A percentile compares a stretch with the other conserved stretches of the same genome.
Conservation (phyloP, 2,329 filamentous ascomycete genomes). For the Pseudogymnoascus sp. region DNA sequence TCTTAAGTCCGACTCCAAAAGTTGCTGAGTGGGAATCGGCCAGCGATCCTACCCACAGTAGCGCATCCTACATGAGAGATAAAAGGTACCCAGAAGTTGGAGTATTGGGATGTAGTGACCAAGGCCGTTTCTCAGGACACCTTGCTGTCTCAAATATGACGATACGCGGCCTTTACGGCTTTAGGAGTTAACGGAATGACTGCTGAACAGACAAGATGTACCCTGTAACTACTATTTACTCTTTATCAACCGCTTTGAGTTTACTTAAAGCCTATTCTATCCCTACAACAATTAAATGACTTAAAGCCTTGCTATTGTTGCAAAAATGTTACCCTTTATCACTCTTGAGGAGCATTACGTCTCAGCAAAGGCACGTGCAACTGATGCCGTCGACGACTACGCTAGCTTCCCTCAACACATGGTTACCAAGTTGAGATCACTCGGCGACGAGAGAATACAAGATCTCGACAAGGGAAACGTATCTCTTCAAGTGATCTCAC, state of each 20-base stretch:
- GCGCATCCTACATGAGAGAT: background rate
- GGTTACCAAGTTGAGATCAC: constrained; percentile 19
- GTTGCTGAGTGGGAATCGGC: background rate
- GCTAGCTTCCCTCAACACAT: constrained; percentile 23
- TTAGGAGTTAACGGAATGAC: background rate
- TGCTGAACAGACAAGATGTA: background rate
- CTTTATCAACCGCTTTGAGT: background rate
- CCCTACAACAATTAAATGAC: background rate
- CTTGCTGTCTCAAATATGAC: background rate
- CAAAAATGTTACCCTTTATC: constrained; percentile 25
- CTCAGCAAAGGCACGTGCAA: constrained; percentile 16
- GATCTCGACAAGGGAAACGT: constrained; percentile 23
- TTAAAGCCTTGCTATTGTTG: background rate
- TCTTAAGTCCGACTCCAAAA: background rate
- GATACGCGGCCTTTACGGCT: background rate
- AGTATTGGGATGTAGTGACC: background rate
- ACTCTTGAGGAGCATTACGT: constrained; percentile 35
- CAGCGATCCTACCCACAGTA: background rate
- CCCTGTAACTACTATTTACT: background rate
- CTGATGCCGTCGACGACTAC: constrained; percentile 13
- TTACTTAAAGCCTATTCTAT: background rate
- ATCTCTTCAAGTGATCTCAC: constrained; percentile 19
- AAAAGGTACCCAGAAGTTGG: background rate
- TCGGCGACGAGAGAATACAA: constrained; percentile 21
- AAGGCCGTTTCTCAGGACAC: background rate